Percentiles rank a stretch among this genome's conserved stretches.
Evolutionary conservation across 768 basidiomycete genomes (phyloP).

Genomic region (Gautieria morchelliformis): DNA sequence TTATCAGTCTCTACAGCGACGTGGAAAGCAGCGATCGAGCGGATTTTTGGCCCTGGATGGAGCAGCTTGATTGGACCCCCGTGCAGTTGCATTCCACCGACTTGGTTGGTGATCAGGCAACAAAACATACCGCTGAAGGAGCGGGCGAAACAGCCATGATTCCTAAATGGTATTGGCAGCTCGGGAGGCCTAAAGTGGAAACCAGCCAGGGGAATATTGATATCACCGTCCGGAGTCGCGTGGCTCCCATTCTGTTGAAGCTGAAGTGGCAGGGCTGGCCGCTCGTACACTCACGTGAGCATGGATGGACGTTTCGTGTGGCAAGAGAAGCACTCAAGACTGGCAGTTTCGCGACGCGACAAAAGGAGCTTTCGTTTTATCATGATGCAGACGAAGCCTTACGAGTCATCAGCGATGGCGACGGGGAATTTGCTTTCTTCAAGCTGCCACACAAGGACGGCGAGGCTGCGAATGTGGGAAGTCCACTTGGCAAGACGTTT

Average conservation of each 20-base stretch:
- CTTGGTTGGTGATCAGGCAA: slow-evolving; percentile 17
- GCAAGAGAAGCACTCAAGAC: slow-evolving; percentile 24
- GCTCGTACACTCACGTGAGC: slow-evolving; percentile 72
- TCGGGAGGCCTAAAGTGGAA: slow-evolving; percentile 62
- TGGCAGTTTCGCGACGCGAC: slow-evolving; percentile 36
- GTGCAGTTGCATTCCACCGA: slow-evolving; percentile 11
- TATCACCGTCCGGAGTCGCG: slow-evolving; percentile 72
- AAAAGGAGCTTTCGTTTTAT: slow-evolving; percentile 44
- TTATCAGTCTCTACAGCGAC: neutral
- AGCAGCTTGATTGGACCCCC: slow-evolving; percentile 60
- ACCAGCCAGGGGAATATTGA: slow-evolving; percentile 66
- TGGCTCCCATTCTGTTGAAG: slow-evolving; percentile 76
- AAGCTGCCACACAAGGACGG: slow-evolving; percentile 97
- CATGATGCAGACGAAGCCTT: slow-evolving; percentile 54
- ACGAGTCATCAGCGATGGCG: slow-evolving; percentile 32
- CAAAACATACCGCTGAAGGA: slow-evolving; percentile 17
- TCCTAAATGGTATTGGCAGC: slow-evolving; percentile 98
- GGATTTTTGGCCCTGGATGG: slow-evolving; percentile 34
- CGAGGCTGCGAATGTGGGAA: slow-evolving; percentile 91
- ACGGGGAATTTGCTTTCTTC: slow-evolving; percentile 60
- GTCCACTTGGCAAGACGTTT: slow-evolving; percentile 81
- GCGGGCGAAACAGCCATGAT: slow-evolving; percentile 47
- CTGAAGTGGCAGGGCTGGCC: slow-evolving; percentile 86
- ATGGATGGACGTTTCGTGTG: slow-evolving; percentile 90
- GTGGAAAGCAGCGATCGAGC: neutral